Percentiles rank a stretch among this genome's conserved stretches.
phyloP scores from a whole-genome alignment of 805 yeast species.

The Spencermartinsiella europaea region DNA sequence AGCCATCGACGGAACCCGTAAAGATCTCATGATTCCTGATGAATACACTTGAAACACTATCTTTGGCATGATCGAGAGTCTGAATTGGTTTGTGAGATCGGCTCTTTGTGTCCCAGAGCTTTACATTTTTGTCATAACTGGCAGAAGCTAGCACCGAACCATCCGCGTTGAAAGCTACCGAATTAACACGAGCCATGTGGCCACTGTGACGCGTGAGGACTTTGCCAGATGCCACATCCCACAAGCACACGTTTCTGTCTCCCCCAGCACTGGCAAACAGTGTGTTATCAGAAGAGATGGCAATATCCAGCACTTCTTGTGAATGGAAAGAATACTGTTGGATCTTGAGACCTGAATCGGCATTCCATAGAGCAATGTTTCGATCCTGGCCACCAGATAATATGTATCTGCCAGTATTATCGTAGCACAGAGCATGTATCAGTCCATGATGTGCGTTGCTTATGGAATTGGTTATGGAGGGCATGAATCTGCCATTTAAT shows the following conservation, averaged over 20 bases:
- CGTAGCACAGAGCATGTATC: constrained; percentile 25
- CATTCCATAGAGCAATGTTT: constrained; percentile 26
- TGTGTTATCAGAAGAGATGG: constrained; percentile 24
- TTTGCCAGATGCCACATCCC: constrained; percentile 29
- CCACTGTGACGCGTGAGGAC: constrained; percentile 24
- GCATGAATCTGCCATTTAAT: no score
- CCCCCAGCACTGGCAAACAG: constrained; percentile 32
- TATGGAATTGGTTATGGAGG: background rate
- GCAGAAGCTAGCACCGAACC: constrained; percentile 29
- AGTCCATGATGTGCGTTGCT: constrained; percentile 21
- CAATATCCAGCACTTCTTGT: constrained; percentile 29
- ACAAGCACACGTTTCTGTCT: constrained; percentile 27
- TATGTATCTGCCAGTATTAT: constrained; percentile 25
- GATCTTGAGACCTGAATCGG: constrained; percentile 19
- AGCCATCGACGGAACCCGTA: constrained; percentile 33
- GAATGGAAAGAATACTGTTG: constrained; percentile 24
- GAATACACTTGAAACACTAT: constrained; percentile 27
- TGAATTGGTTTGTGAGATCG: constrained; percentile 32
- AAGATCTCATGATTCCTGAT: constrained; percentile 18
- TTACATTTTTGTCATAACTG: constrained; percentile 30
- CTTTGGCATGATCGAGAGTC: constrained; percentile 31
- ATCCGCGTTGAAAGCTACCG: constrained; percentile 24
- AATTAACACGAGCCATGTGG: constrained; percentile 26
- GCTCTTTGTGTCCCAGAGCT: constrained; percentile 31
- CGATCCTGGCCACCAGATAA: constrained; percentile 31